Base-by-base conservation (phyloP, 2,329 filamentous ascomycete species). In the Fusarium paranaense region DNA sequence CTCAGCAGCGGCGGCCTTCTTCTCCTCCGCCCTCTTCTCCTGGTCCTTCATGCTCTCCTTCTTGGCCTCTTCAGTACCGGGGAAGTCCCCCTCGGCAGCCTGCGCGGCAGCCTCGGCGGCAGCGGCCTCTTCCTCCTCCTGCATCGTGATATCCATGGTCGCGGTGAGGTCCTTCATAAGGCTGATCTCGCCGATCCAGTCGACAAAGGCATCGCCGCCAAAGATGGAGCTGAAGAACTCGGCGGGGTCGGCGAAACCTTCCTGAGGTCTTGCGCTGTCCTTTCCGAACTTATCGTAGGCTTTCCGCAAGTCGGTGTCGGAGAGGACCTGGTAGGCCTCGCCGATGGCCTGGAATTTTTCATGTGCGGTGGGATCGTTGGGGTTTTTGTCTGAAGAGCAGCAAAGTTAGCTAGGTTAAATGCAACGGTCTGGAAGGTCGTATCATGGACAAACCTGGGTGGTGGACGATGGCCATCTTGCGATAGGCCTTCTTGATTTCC, bases 201-300 rank as follows among this genome's bases (percentile, higher is more conserved):
- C 96, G 70, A 93, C 88, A 80, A 99, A 99, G 14, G 96, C 95
- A 78, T 98, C 96, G 70, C 97, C 97, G 77, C 97, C 97, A 81
- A 99, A 99, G 78, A 99, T 99, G 87, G 95, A 97, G 79, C 94
- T 94, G 86, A 99, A 99, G 89, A 99, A 99, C 85, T 99, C 97
- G 74, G 95, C 90, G 1, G 97, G 97, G 82, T 99, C 97, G 87
- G 94, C 94, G 83, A 99, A 99, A 72, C 97, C 97, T 79, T 95
- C 94, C 78, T 92, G 91, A 1, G 97, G 97, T 81, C 96, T 94
- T 7, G 97, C 95, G 76, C 94, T 91, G 79, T 99, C 97, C 85
- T 98, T 98, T 82, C 97, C 97, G 87, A 92, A 96, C 84, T 98
- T 97, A 85, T 99, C 97, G 87, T 99, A 99, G 80, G 94, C 92